A percentile compares a stretch with the other conserved stretches of the same genome.
Conservation (phyloP, 1,139 yeast genomes). For the Debaryomyces sp. region DNA sequence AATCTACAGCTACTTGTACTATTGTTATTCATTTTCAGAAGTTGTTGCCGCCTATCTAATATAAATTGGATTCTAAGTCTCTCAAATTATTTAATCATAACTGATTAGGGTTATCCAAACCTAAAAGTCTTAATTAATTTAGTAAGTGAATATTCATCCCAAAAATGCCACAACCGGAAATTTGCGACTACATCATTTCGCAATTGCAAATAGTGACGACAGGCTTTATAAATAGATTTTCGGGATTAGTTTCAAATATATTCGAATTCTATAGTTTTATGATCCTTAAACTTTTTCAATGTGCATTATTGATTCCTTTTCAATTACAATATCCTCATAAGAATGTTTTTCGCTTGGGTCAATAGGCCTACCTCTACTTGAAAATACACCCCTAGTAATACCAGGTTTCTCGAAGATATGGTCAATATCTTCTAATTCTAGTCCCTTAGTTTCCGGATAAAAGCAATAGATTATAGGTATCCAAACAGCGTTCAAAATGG, state of each 20-base stretch:
- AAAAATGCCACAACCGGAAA: not conserved
- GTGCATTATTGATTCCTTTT: not conserved
- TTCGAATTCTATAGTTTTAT: not conserved
- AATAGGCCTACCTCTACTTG: slow-evolving; percentile 8
- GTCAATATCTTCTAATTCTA: slow-evolving; percentile 9
- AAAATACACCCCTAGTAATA: slow-evolving; percentile 8
- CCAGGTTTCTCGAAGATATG: slow-evolving; percentile 9
- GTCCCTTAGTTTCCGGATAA: slow-evolving; percentile 10
- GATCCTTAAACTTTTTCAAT: not conserved
- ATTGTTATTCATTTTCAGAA: no score
- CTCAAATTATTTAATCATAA: no score
- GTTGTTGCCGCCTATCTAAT: no score
- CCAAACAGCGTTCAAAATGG: slow-evolving; percentile 8
- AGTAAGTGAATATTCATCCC: not conserved
- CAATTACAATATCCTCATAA: not conserved
- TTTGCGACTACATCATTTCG: not conserved
- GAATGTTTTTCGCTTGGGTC: not conserved
- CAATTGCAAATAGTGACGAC: no score
- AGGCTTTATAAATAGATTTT: not conserved
- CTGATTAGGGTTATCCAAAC: no score
- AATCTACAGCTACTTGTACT: no score
- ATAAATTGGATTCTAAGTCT: no score
- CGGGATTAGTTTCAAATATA: not conserved
- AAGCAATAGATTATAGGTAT: slow-evolving; percentile 10
- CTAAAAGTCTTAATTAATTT: not conserved